phyloP scores from a whole-genome alignment of 2,329 filamentous ascomycete species.

The Alternaria triticina region DNA sequence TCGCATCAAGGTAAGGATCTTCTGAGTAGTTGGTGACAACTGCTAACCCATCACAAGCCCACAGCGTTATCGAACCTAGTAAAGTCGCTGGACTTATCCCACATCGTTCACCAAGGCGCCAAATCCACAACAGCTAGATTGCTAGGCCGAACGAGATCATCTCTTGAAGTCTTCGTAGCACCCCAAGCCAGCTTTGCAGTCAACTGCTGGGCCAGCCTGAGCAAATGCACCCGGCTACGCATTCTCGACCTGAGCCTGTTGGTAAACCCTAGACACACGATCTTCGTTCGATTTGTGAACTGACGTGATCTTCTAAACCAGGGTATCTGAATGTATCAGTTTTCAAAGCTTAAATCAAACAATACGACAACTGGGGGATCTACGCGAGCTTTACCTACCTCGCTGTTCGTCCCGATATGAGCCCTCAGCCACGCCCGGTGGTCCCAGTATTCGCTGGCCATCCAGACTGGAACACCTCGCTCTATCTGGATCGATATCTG shows the following conservation, averaged over 20 bases:
- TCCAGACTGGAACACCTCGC: slow-evolving; percentile 49
- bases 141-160: slow-evolving; percentile 60
- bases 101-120: slow-evolving; percentile 65
- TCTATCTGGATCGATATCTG: slow-evolving; percentile 54
- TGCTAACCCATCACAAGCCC: slow-evolving; percentile 35
- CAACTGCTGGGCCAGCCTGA: slow-evolving; percentile 63
- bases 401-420: slow-evolving; percentile 44
- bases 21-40: background rate
- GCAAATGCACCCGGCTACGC: slow-evolving; percentile 60
- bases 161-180: slow-evolving; percentile 61
- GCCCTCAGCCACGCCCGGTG: slow-evolving; percentile 15
- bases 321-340: slow-evolving; percentile 57
- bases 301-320: background rate
- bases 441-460: slow-evolving; percentile 50
- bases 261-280: background rate
- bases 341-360: slow-evolving; percentile 59
- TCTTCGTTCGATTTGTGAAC: background rate
- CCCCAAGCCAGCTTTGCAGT: slow-evolving; percentile 64
- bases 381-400: slow-evolving; percentile 57
- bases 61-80: slow-evolving; percentile 59
- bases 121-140: slow-evolving; percentile 65
- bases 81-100: slow-evolving; percentile 59
- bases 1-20: slow-evolving; percentile 45
- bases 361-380: slow-evolving; percentile 53
- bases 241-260: slow-evolving; percentile 59